phyloP scores from a whole-genome alignment of 345 rosid genomes.

The Hevea brasiliensis region DNA sequence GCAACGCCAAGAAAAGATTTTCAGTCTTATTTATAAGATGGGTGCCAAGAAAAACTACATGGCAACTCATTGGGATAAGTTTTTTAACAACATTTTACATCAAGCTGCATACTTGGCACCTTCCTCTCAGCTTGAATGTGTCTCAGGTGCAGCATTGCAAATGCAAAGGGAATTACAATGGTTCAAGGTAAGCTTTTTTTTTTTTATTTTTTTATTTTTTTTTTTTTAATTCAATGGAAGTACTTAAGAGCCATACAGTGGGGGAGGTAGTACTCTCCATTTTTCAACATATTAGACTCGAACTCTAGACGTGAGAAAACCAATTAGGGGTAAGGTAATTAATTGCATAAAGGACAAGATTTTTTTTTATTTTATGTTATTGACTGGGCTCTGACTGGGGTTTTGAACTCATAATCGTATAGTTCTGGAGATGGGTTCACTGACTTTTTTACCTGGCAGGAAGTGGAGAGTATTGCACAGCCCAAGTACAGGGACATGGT shows the following conservation, averaged over 20 bases:
- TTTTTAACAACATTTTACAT: conserved; percentile 61
- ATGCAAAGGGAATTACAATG: conserved; percentile 84
- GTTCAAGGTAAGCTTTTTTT: conserved; percentile 53
- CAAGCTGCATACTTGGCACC: conserved; percentile 67
- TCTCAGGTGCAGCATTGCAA: conserved; percentile 71
- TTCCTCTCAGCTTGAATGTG: conserved; percentile 50
- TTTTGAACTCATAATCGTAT: too few relatives aligned
- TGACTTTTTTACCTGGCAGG: conserved; percentile 29
- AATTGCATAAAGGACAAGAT: too few relatives aligned
- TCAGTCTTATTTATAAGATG: conserved; percentile 59
- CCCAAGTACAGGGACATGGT: conserved; percentile 62
- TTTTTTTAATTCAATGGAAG: too few relatives aligned
- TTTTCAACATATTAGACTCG: too few relatives aligned
- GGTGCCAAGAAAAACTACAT: conserved; percentile 57
- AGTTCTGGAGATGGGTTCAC: not conserved
- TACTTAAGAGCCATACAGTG: too few relatives aligned
- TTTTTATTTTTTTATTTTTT: not conserved
- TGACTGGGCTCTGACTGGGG: too few relatives aligned
- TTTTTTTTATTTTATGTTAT: too few relatives aligned
- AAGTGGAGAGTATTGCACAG: conserved; percentile 67
- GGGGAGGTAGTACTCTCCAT: too few relatives aligned
- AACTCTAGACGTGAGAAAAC: too few relatives aligned
- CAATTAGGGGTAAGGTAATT: too few relatives aligned
- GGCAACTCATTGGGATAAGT: conserved; percentile 33
- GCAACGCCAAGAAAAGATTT: conserved; percentile 72